Base-by-base conservation (phyloP, 2,329 filamentous ascomycete genomes). In the Truncatella angustata region DNA sequence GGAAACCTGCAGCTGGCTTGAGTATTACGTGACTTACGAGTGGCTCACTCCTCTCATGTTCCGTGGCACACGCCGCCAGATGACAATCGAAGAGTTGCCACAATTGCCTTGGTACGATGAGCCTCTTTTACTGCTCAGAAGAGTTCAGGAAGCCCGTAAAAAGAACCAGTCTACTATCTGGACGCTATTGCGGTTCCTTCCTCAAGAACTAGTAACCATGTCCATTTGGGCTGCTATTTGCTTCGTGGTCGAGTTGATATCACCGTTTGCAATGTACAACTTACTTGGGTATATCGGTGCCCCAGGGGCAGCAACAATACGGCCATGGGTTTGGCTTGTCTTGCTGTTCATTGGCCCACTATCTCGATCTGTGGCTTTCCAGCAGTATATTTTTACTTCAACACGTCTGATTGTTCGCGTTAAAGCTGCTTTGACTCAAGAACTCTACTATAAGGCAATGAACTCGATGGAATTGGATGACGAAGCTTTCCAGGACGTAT, bases 301-400 rank as follows among this genome's bases (percentile, higher is more conserved):
- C 26, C 77, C 78, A 1, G 62, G 65, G n/a, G 63, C 59, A 18
- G 72, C 78, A n/a, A 60, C 63, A 16, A 70, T 79, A 24, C 71
- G 71, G 23, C 78, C 80, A 2, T 76, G 73, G 68, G 58, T 80
- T 42, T 84, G 80, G 80, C 65, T 84, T 7, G 55, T 75, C 2
- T 69, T 83, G 30, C 70, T 83, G 54, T 82, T 82, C 52, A 50
- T 73, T 34, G 80, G 80, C 0, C 79, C 78, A 1, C 57, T 75
- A 36, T 60, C 66, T 3, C 74, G 76, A 12, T 79, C 81, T 3
- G 57, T 82, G 39, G 63, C 71, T 50, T 80, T 76, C 55, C 79
- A 84, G 60, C 78, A 79, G 57, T 84, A 84, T 60, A 71, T 83
- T 30, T 84, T 83, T 58, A 78, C 70, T 2, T 79, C 78, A 5